Base-by-base conservation (phyloP, 164 flowering plant species). In the Vitis cinerea region DNA sequence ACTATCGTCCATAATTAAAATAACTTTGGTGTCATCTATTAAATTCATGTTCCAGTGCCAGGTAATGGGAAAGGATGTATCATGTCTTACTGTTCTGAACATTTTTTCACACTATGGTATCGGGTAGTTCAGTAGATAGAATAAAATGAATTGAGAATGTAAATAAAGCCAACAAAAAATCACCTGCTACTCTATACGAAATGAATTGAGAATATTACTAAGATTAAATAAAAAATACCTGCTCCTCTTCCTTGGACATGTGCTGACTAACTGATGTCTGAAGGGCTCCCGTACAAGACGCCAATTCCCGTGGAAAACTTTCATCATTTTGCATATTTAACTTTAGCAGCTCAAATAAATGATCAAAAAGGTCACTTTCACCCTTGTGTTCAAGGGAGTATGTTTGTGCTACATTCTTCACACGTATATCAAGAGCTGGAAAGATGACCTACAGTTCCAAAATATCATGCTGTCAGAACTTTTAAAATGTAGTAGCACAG, bases 241-340 rank as follows among this genome's bases (percentile, higher is more conserved):
- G 99, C 72, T 93, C 93, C 78, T 95, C 94, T 80, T 95, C 99
- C 83, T 95, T 95, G 50, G 87, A 85, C 97, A 95, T 86, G 82
- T 95, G 99, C 83, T 95, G 98, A 73, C 85, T 81, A 66, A 95
- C 78, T 52, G 98, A 93, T 72, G 99, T 95, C 77, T 83, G 88
- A 67, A 95, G 94, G 50, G 97, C 99, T 71, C 98, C 92, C 0
- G 97, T 87, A 55, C 94, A 88, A 44, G 93, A 91, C 12, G 98
- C 99, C 67, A 95, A 75, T 81, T 93, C 97, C 78, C 89, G 86
- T 14, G 90, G 84, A 69, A 81, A 88, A 65, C 81, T 84, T 80
- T 90, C 97, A 64, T 87, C 89, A 75, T 77, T 76, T 65, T 81
- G 81, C 73, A 62, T 61, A 67, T 79, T 75, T 66, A 87, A 83